These are phyloP conservation scores for Gossypium lobatum DNA, from an alignment of 441 rosid species.

Conservation along the genomic window DNA sequence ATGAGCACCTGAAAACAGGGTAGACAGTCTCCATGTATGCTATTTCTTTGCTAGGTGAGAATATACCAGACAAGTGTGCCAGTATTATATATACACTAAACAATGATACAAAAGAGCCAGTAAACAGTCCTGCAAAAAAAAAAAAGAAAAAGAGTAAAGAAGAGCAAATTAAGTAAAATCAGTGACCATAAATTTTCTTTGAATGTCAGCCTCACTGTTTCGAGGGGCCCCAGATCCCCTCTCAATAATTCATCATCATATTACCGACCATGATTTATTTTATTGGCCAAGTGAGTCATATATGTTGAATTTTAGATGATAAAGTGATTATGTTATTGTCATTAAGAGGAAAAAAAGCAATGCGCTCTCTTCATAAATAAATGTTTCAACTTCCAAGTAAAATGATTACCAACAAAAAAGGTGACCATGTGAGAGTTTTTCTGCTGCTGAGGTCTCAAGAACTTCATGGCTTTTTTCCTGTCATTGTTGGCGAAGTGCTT, in stretches of 20 bases:
- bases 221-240: background rate
- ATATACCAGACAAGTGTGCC: conserved; percentile 80
- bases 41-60: conserved; percentile 40
- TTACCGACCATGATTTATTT: background rate
- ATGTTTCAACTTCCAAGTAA: background rate
- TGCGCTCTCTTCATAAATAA: background rate
- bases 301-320: background rate
- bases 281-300: background rate
- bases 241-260: background rate
- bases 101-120: conserved; percentile 83
- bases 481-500: conserved; percentile 88
- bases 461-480: conserved; percentile 97
- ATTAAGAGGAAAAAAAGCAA: background rate
- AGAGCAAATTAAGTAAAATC: background rate
- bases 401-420: conserved; percentile 78
- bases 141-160: conserved; percentile 1
- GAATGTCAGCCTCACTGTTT: background rate
- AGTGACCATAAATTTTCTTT: background rate
- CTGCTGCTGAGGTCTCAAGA: conserved; percentile 79
- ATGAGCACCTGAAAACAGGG: conserved; percentile 89
- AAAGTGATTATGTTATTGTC: conserved; percentile 7
- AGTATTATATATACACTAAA: conserved; percentile 71
- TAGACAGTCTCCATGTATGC: conserved; percentile 79
- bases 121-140: conserved; percentile 67
- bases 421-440: conserved; percentile 97